These are phyloP conservation scores for Ammopiptanthus mongolicus DNA, from an alignment of 306 rosid species.

Conservation along the genomic window DNA sequence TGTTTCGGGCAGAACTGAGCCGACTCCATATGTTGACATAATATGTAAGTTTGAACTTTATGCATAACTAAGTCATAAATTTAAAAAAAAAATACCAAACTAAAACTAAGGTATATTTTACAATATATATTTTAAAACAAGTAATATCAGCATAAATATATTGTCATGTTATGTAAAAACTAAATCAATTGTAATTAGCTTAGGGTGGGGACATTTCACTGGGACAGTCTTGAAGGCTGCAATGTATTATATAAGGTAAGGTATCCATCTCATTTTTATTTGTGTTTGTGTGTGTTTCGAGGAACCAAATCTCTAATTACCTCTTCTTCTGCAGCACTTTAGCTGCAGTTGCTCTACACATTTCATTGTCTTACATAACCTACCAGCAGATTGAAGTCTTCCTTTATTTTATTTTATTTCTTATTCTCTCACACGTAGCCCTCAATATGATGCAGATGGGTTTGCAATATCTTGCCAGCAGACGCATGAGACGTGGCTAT, in stretches of 20 bases:
- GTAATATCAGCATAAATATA: no score
- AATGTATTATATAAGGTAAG: conserved; percentile 35
- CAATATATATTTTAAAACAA: no score
- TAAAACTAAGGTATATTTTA: no score
- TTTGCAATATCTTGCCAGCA: conserved; percentile 31
- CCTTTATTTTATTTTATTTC: conserved; percentile 5
- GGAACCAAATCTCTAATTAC: not conserved
- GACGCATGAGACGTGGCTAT: conserved; percentile 42
- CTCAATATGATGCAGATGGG: conserved; percentile 34
- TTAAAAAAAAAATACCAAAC: no score
- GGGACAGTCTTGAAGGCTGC: conserved; percentile 23
- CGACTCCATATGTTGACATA: no score
- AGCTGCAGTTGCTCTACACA: not conserved
- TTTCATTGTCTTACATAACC: not conserved
- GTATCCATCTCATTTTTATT: conserved; percentile 14
- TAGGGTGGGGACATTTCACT: no score
- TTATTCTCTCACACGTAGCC: conserved; percentile 32
- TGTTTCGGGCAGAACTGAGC: no score
- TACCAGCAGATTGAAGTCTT: not conserved
- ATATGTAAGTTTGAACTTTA: no score
- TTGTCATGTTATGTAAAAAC: no score
- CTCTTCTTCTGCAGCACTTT: not conserved
- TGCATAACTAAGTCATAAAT: no score
- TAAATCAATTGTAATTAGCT: no score
- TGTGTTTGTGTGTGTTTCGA: not conserved